These are phyloP conservation scores for Globisporangium uncinulatum DNA, from an alignment of 352 stramenopile genomes.

Conservation along the genomic window DNA sequence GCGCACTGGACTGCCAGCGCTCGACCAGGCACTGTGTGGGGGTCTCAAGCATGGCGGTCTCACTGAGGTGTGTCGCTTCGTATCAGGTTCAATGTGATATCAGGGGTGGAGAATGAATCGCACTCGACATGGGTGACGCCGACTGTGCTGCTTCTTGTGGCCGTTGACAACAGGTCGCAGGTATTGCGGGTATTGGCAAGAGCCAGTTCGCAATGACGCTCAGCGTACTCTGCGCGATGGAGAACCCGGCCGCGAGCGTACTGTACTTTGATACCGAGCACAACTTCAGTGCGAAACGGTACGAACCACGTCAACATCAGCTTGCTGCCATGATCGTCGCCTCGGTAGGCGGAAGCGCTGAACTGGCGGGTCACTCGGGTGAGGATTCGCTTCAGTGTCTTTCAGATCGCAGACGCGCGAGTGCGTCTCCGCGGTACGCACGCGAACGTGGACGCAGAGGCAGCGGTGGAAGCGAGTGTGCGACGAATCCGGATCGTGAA, in stretches of 20 bases:
- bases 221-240: constrained; percentile 54
- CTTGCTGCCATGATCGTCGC: neutral
- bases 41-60: constrained; percentile 50
- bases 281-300: constrained; percentile 73
- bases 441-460: constrained; percentile 16
- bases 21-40: constrained; percentile 62
- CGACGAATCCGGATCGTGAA: constrained; percentile 38
- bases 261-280: constrained; percentile 71
- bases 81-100: too few species aligned
- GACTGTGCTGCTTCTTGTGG: neutral
- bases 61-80: constrained; percentile 30
- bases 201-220: constrained; percentile 74
- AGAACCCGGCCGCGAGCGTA: constrained; percentile 48
- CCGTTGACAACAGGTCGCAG: constrained; percentile 40
- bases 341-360: too few species aligned
- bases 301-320: neutral
- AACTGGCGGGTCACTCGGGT: neutral
- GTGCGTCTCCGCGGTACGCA: constrained; percentile 17
- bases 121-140: too few species aligned
- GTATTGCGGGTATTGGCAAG: constrained; percentile 69
- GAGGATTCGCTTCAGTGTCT: constrained; percentile 21
- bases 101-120: too few species aligned
- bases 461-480: constrained; percentile 22
- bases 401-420: constrained; percentile 39
- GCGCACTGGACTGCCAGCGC: constrained; percentile 46